Evolutionary conservation across 2,329 filamentous ascomycete species (phyloP).

Genomic region (Apiospora hydei): DNA sequence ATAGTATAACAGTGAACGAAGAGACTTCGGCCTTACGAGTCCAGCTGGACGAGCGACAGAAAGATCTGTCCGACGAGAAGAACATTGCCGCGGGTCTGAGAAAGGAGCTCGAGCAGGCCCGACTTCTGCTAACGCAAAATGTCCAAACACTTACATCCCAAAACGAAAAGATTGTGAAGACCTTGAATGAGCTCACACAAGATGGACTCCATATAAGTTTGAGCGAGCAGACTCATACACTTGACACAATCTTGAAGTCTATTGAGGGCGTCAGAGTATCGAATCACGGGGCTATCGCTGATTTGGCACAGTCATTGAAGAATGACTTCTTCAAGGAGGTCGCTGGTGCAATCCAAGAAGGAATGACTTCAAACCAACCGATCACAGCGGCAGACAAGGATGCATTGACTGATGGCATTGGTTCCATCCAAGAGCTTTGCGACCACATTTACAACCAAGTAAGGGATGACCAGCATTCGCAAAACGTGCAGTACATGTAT

Average conservation of each 20-base stretch:
- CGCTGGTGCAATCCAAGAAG: not conserved
- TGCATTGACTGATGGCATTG: not conserved
- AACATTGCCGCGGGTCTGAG: not conserved
- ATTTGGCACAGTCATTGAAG: constrained; percentile 2
- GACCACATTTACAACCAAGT: constrained; percentile 22
- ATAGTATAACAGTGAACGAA: constrained; percentile 6
- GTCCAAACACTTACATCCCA: not conserved
- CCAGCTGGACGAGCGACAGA: constrained; percentile 25
- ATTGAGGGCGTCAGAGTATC: constrained; percentile 20
- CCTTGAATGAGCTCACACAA: not conserved
- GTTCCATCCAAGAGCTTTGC: constrained; percentile 14
- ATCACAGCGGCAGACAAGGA: not conserved
- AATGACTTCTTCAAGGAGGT: constrained; percentile 14
- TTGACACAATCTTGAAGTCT: constrained; percentile 20
- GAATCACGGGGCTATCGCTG: not conserved
- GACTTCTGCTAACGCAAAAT: not conserved
- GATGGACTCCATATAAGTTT: not conserved
- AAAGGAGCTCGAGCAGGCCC: constrained; percentile 24
- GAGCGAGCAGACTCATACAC: not conserved
- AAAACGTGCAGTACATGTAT: not conserved
- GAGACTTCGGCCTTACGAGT: constrained; percentile 1
- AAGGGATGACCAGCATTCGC: not conserved
- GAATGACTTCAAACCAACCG: not conserved
- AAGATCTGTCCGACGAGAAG: constrained; percentile 23
- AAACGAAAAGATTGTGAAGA: constrained; percentile 25